phyloP scores from a whole-genome alignment of 164 flowering plant genomes.

The Protea cynaroides region DNA sequence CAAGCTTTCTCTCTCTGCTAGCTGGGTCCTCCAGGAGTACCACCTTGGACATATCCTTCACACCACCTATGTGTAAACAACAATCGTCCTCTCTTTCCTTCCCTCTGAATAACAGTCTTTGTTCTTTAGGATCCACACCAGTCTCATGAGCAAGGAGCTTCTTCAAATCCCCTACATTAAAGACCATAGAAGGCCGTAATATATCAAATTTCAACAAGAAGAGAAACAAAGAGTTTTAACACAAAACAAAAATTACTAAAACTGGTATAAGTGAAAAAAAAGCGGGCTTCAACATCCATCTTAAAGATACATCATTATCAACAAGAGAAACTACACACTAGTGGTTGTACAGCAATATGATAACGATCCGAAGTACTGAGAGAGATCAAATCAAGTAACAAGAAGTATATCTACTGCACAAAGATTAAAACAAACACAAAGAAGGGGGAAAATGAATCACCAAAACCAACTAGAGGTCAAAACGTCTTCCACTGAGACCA shows the following conservation, averaged over 20 bases:
- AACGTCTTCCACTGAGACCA: too few relatives aligned
- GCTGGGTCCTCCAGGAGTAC: conserved; percentile 43
- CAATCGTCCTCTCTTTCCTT: conserved; percentile 50
- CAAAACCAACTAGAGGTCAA: not conserved
- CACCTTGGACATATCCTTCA: conserved; percentile 50
- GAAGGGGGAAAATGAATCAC: not conserved
- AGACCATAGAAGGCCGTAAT: too few relatives aligned
- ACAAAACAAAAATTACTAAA: too few relatives aligned
- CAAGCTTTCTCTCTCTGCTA: conserved; percentile 31
- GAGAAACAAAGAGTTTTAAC: not conserved
- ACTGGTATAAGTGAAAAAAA: not conserved
- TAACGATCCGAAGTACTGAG: too few relatives aligned
- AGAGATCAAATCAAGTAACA: not conserved
- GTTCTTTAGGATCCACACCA: conserved; percentile 47
- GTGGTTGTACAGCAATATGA: too few relatives aligned
- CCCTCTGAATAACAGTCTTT: conserved; percentile 54
- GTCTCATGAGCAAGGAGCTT: conserved; percentile 30
- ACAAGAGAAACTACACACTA: not conserved
- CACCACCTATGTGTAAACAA: conserved; percentile 38
- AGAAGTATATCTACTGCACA: not conserved
- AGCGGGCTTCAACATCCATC: not conserved
- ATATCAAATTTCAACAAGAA: not conserved
- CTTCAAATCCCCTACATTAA: conserved; percentile 50
- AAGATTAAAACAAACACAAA: not conserved
- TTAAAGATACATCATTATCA: not conserved